Conservation (phyloP, 306 rosid genomes). For the Acacia confusa region DNA sequence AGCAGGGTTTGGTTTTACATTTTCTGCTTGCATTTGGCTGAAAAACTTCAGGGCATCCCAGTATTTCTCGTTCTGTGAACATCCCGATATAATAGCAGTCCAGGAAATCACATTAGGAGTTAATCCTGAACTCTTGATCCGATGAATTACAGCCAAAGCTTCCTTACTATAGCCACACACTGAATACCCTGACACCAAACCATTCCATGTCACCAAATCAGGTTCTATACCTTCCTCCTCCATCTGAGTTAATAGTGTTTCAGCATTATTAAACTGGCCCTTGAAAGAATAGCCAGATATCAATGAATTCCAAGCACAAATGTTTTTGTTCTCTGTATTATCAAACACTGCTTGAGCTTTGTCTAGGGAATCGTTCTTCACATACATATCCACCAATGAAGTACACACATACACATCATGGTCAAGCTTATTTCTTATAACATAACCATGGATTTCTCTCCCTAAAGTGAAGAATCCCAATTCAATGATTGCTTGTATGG, state of each 20-base stretch:
- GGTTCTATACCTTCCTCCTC: constrained; percentile 51
- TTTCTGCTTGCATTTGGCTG: constrained; percentile 61
- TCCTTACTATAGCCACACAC: constrained; percentile 49
- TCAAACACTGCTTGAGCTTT: constrained; percentile 49
- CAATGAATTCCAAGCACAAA: constrained; percentile 69
- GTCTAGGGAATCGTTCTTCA: constrained; percentile 54
- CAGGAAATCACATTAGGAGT: constrained; percentile 70
- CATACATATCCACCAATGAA: constrained; percentile 68
- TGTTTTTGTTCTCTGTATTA: constrained; percentile 52
- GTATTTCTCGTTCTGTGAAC: constrained; percentile 55
- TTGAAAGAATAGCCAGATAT: constrained; percentile 67
- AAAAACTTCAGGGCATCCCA: constrained; percentile 47
- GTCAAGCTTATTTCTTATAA: constrained; percentile 52
- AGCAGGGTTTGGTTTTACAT: constrained; percentile 52
- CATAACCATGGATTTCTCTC: constrained; percentile 64
- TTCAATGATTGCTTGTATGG: constrained; percentile 56
- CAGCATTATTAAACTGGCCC: constrained; percentile 54
- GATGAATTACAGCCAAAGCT: constrained; percentile 48
- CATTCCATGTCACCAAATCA: constrained; percentile 72
- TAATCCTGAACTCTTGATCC: constrained; percentile 54
- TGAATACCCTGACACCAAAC: constrained; percentile 67
- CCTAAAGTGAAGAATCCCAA: constrained; percentile 50
- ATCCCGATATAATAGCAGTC: constrained; percentile 76
- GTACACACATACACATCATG: constrained; percentile 60
- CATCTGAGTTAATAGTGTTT: constrained; percentile 47